These are phyloP conservation scores for Saccharomyces paradoxus DNA, from an alignment of 805 yeast genomes.

Conservation along the genomic window DNA sequence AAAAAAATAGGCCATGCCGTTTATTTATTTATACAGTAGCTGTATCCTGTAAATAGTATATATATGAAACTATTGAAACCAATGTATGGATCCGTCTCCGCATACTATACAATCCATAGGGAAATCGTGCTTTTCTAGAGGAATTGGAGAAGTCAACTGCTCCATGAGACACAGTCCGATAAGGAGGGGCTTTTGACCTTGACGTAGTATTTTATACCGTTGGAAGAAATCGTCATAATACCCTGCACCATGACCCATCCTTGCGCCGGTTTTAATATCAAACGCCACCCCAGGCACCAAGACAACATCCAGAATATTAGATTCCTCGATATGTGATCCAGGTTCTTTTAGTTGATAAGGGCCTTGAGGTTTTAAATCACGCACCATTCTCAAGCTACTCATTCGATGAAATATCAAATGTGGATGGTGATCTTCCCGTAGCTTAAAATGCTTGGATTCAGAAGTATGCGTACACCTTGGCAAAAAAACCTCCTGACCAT, in stretches of 20 bases:
- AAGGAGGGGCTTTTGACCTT: conserved; percentile 20
- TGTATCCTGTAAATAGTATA: conserved; percentile 30
- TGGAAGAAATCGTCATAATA: conserved; percentile 73
- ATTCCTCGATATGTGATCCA: conserved; percentile 10
- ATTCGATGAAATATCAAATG: conserved; percentile 53
- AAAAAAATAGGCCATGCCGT: conserved; percentile 33
- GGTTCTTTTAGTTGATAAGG: conserved; percentile 67
- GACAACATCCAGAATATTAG: conserved; percentile 48
- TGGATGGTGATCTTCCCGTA: conserved; percentile 27
- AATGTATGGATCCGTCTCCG: conserved; percentile 23
- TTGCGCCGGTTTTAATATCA: conserved; percentile 29
- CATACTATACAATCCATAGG: conserved; percentile 25
- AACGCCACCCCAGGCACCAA: conserved; percentile 85
- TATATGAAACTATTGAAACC: conserved; percentile 20
- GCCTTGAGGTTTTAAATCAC: conserved; percentile 54
- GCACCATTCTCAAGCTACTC: conserved; percentile 35
- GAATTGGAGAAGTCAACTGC: conserved; percentile 20
- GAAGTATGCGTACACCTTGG: conserved; percentile 43
- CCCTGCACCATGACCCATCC: conserved; percentile 93
- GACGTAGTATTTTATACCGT: conserved; percentile 32
- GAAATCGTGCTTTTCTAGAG: conserved; percentile 26
- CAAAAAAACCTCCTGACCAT: conserved; percentile 45
- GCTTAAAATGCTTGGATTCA: conserved; percentile 24
- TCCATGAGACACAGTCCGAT: conserved; percentile 26
- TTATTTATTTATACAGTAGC: conserved; percentile 50